Percentiles rank a stretch among this genome's conserved stretches.
Conservation (phyloP, 371 early-diverging fungal genomes). For the Mortierella sp. region DNA sequence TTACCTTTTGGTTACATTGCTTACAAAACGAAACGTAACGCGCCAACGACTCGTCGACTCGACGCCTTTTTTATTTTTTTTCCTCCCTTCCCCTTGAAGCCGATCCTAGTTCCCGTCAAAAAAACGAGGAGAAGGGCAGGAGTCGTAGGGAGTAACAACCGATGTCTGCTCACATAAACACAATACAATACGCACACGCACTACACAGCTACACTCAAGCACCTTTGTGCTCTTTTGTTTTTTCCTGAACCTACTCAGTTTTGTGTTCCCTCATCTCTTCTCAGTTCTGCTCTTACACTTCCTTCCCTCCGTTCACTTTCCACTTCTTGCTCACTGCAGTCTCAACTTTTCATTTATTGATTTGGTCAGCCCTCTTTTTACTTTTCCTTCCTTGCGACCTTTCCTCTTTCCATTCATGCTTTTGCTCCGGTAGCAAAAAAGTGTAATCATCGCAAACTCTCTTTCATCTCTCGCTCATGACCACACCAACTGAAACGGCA, state of each 20-base stretch:
- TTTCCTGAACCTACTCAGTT: not conserved
- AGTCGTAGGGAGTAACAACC: no score
- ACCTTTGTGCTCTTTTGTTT: not conserved
- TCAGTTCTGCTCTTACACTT: not conserved
- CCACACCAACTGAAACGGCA: not conserved
- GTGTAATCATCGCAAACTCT: not conserved
- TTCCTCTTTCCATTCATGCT: not conserved
- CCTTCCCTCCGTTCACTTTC: not conserved
- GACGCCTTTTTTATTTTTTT: not conserved
- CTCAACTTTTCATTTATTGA: not conserved
- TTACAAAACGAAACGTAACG: not conserved
- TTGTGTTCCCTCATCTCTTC: not conserved
- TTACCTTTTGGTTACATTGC: not conserved
- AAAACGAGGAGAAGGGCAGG: no score
- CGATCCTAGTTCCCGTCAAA: not conserved
- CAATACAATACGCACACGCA: no score
- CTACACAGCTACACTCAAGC: no score
- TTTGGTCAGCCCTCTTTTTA: not conserved
- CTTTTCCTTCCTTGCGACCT: not conserved
- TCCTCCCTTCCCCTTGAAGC: slow-evolving; percentile 3
- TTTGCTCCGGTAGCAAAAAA: not conserved
- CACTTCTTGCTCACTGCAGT: not conserved
- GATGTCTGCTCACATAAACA: no score
- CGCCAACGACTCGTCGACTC: not conserved
- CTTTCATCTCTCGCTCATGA: not conserved